Conservation (phyloP, 164 flowering plant genomes). For the Aristolochia contorta region DNA sequence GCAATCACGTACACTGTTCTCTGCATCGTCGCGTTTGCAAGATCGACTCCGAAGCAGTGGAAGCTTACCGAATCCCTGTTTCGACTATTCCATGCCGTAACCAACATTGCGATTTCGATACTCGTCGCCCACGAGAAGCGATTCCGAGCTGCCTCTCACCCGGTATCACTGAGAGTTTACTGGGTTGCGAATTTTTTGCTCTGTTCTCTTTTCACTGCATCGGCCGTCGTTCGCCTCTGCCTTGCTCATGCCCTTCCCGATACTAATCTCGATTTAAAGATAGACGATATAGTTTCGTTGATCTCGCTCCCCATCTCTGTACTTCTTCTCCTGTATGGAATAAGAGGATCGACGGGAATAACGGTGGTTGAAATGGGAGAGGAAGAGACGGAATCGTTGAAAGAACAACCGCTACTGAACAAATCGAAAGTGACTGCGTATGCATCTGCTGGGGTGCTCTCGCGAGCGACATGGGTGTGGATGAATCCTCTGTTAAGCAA, state of each 20-base stretch:
- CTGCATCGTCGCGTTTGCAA: slow-evolving; percentile 32
- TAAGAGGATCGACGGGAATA: slow-evolving; percentile 63
- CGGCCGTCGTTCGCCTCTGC: slow-evolving; percentile 37
- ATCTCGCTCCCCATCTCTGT: slow-evolving; percentile 35
- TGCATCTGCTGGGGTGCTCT: slow-evolving; percentile 57
- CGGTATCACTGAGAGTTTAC: slow-evolving; percentile 50
- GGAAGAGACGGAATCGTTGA: slow-evolving; percentile 15
- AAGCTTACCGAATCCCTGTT: slow-evolving; percentile 39
- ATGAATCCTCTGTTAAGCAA: slow-evolving; percentile 70
- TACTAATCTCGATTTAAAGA: slow-evolving; percentile 18
- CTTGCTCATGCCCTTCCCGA: slow-evolving; percentile 1
- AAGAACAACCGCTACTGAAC: slow-evolving; percentile 31
- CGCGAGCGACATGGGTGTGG: slow-evolving; percentile 72
- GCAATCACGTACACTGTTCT: slow-evolving; percentile 29
- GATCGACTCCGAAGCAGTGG: slow-evolving; percentile 26
- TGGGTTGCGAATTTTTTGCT: slow-evolving; percentile 48
- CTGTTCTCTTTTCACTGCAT: slow-evolving; percentile 30
- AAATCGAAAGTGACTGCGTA: slow-evolving; percentile 38
- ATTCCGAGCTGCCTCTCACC: slow-evolving; percentile 53
- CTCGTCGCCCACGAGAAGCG: slow-evolving; percentile 65
- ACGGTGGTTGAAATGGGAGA: slow-evolving; percentile 12
- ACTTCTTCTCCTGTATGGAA: slow-evolving; percentile 36
- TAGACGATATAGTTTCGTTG: slow-evolving; percentile 46
- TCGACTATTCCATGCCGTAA: slow-evolving; percentile 53
- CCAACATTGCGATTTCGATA: slow-evolving; percentile 32